Base-by-base conservation (phyloP, 148 eudicot species). In the Mesembryanthemum crystallinum region DNA sequence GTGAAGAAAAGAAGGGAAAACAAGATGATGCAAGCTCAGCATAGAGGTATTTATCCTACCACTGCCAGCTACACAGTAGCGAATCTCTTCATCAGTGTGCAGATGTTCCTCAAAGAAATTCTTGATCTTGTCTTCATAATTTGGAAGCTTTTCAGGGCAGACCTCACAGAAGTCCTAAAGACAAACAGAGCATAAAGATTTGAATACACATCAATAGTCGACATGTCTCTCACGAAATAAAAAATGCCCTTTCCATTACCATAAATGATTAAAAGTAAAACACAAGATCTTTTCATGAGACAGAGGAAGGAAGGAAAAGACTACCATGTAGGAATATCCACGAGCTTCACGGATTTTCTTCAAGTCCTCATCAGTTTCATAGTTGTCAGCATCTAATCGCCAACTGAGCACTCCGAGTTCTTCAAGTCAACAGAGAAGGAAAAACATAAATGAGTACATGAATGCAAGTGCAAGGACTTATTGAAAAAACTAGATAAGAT, bases 71-170 rank as follows among this genome's bases (percentile, higher is more conserved):
- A 96, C 86, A 81, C 90, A 86, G 70, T 92, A 96, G 59, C 99
- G 98, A 82, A 96, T 96, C 86, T 96, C 99, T 82, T 96, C 99
- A 82, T 96, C 99, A 23, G 98, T 92, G 86, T 96, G 99, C 71
- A 96, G 88, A 77, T 96, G 98, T 73, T 96, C 99, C 73, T 91
- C 94, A 57, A 71, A 96, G 78, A 96, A 92, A 79, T 86, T 80
- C 82, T 96, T 96, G 42, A 92, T 92, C 73, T 96, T 96, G 72
- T 85, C 86, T 7, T 92, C 97, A 84, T 94, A 94, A 75, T 94
- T 94, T 32, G 93, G 92, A 70, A 94, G 76, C 81, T 92, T 94
- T 71, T 94, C 85, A 27, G 96, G 94, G 84, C 98, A 91, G 71
- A 93, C 92, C 82, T 91, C 96, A 80, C 87, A 83, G 33, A 93